These are phyloP conservation scores for Priceomyces medius DNA, from an alignment of 805 yeast species.

Conservation along the genomic window DNA sequence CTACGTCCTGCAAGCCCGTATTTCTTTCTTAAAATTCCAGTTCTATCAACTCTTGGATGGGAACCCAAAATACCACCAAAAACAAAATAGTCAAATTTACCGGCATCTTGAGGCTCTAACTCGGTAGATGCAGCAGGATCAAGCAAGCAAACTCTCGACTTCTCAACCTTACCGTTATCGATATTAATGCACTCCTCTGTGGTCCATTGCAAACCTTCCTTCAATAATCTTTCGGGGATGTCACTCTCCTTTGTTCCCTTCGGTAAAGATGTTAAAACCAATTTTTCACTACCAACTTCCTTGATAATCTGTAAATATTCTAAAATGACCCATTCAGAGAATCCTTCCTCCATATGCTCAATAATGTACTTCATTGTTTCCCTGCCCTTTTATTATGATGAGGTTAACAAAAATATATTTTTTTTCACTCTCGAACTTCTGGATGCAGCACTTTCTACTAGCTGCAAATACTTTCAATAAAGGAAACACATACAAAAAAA, in stretches of 20 bases:
- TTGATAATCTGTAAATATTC: constrained; percentile 81
- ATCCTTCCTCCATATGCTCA: constrained; percentile 97
- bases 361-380: constrained; percentile 78
- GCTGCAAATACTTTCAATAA: background rate
- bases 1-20: constrained; percentile 87
- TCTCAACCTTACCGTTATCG: constrained; percentile 43
- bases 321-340: constrained; percentile 91
- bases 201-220: constrained; percentile 79
- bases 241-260: constrained; percentile 54
- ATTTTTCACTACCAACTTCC: constrained; percentile 78
- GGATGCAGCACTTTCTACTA: background rate
- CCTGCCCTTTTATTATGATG: background rate
- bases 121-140: constrained; percentile 86
- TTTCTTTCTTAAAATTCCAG: constrained; percentile 78
- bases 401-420: background rate
- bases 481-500: too few relatives aligned
- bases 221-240: constrained; percentile 59
- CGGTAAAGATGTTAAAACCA: constrained; percentile 77
- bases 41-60: constrained; percentile 90
- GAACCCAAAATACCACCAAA: constrained; percentile 97
- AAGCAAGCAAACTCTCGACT: constrained; percentile 67
- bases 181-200: constrained; percentile 63
- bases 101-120: constrained; percentile 65
- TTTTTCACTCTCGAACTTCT: background rate
- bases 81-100: constrained; percentile 77